Conservation (phyloP, 2,329 filamentous ascomycete genomes). For the Hyphodiscus sp. region DNA sequence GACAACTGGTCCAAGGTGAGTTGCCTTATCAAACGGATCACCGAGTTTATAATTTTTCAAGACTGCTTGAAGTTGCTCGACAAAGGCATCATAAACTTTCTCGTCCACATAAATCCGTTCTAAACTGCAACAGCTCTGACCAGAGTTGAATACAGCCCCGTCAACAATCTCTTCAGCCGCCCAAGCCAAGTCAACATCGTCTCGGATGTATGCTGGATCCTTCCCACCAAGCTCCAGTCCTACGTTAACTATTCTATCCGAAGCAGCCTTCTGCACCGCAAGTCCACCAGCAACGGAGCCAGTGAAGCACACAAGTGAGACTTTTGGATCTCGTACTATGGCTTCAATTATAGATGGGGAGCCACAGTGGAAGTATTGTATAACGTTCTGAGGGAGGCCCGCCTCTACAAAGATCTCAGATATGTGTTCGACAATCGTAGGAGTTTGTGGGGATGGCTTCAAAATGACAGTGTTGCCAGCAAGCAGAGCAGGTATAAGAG, state of each 20-base stretch:
- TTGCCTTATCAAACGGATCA: constrained; percentile 74
- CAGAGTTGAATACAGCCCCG: constrained; percentile 94
- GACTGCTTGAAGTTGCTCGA: constrained; percentile 72
- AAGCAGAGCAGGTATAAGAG: constrained; percentile 83
- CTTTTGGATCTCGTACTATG: constrained; percentile 68
- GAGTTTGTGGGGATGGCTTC: constrained; percentile 92
- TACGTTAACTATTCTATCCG: constrained; percentile 77
- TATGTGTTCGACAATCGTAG: constrained; percentile 82
- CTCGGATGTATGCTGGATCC: constrained; percentile 83
- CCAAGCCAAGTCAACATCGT: constrained; percentile 84
- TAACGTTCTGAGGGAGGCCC: constrained; percentile 73
- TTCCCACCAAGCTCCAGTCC: constrained; percentile 92
- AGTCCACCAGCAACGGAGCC: constrained; percentile 85
- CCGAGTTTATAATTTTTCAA: constrained; percentile 78
- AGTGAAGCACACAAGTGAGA: constrained; percentile 85
- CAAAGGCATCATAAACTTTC: constrained; percentile 75
- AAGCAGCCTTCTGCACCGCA: constrained; percentile 76
- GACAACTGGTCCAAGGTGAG: constrained; percentile 82
- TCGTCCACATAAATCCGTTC: constrained; percentile 89
- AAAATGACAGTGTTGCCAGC: constrained; percentile 87
- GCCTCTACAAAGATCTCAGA: constrained; percentile 70
- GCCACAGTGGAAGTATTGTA: constrained; percentile 90
- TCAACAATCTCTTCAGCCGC: constrained; percentile 92
- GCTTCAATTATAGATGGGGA: constrained; percentile 70
- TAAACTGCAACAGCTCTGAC: constrained; percentile 93